phyloP scores from a whole-genome alignment of 768 basidiomycete genomes.

The Boletus sp. region DNA sequence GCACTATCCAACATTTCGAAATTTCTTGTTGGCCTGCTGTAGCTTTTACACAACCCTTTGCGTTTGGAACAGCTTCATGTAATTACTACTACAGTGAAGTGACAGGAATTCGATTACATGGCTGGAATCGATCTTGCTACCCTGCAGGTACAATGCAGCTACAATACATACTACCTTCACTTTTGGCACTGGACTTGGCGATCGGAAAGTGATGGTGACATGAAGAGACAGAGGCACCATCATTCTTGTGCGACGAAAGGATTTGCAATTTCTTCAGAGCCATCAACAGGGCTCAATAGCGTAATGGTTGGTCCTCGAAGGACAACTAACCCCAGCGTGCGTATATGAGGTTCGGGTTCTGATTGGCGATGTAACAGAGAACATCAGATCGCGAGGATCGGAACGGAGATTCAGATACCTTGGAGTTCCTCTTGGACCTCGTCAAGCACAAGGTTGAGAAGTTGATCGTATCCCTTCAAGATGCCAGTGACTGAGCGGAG shows the following conservation, averaged over 20 bases:
- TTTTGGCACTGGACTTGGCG: neutral
- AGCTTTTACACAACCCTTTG: conserved; percentile 8
- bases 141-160: neutral
- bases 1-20: neutral
- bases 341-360: conserved; percentile 66
- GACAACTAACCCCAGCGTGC: conserved; percentile 80
- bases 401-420: conserved; percentile 42
- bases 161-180: neutral
- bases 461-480: conserved; percentile 94
- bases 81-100: conserved; percentile 14
- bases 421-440: conserved; percentile 84
- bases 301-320: conserved; percentile 94
- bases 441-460: conserved; percentile 95
- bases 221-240: neutral
- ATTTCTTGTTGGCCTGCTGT: conserved; percentile 5
- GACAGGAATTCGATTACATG: conserved; percentile 10
- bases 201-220: too few relatives aligned
- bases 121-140: neutral
- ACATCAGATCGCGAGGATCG: conserved; percentile 14
- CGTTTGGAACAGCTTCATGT: conserved; percentile 17
- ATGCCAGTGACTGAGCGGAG: conserved; percentile 72
- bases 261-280: conserved; percentile 91
- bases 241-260: conserved; percentile 77
- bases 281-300: conserved; percentile 91
- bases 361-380: conserved; percentile 2